A percentile compares a stretch with the other conserved stretches of the same genome.
phyloP scores from a whole-genome alignment of 2,329 filamentous ascomycete species.

The Colletotrichum sp. region DNA sequence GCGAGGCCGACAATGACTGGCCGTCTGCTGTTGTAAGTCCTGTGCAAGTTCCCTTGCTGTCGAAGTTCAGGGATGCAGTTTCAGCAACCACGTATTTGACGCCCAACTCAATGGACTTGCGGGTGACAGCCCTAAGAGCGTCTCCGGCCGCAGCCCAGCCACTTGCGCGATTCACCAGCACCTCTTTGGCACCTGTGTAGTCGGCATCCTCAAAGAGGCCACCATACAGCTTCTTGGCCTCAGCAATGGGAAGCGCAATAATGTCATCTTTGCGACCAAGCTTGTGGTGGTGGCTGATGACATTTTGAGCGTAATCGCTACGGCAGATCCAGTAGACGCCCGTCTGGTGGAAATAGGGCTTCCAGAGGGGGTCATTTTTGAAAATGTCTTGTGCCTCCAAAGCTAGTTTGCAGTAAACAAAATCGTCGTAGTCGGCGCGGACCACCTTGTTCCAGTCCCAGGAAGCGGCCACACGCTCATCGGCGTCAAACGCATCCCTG shows the following conservation, averaged over 20 bases:
- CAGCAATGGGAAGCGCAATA: slow-evolving; percentile 48
- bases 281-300: slow-evolving; percentile 57
- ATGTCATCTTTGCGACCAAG: slow-evolving; percentile 45
- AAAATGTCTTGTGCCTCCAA: slow-evolving; percentile 71
- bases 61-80: slow-evolving; percentile 50
- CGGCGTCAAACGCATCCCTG: slow-evolving; percentile 55
- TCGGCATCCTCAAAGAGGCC: slow-evolving; percentile 66
- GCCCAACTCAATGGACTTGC: slow-evolving; percentile 55
- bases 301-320: slow-evolving; percentile 53
- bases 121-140: slow-evolving; percentile 58
- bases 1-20: slow-evolving; percentile 48
- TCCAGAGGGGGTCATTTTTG: slow-evolving; percentile 60
- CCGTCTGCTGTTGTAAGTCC: slow-evolving; percentile 57
- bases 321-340: slow-evolving; percentile 64
- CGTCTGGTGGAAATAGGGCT: slow-evolving; percentile 61
- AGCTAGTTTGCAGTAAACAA: slow-evolving; percentile 67
- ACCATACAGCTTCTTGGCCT: slow-evolving; percentile 55
- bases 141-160: slow-evolving; percentile 70
- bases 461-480: slow-evolving; percentile 61
- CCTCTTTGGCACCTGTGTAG: slow-evolving; percentile 62
- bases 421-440: slow-evolving; percentile 70
- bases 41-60: slow-evolving; percentile 40
- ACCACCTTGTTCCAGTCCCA: slow-evolving; percentile 79
- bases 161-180: slow-evolving; percentile 65
- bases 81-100: slow-evolving; percentile 64